Base-by-base conservation (phyloP, 108 stramenopile species). In the Hondaea fermentalgiana region DNA sequence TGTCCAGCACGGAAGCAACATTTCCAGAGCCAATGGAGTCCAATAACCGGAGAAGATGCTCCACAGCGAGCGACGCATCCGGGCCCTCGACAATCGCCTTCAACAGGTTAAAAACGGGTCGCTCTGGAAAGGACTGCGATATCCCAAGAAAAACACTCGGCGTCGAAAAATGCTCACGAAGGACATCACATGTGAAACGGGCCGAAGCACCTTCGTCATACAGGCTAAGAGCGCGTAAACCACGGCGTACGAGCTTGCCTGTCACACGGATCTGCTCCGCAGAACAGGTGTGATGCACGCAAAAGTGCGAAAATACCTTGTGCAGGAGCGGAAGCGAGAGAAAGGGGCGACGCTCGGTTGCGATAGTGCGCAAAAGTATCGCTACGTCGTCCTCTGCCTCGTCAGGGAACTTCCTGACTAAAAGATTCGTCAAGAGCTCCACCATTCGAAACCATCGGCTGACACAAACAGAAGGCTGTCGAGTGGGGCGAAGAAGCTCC, bases 181-280 rank as follows among this genome's bases (percentile, higher is more conserved):
- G 51, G 5, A 83, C 76, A 17, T 83, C 51, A 23, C 76, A 83
- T 12, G 49, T 45, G 23, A 83, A 83, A 17, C 25, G 14, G 6
- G 76, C 76, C 25, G 76, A 83, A 12, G 76, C 76, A 28, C 25
- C 23, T 12, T 83, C 49, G 5, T 83, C 45, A 83, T 53, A 83
- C 51, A 47, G n/a, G 76, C 51, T 83, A 25, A 83, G 76, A 0
- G 49, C 51, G n/a, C 76, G 76, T 16, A 83, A 45, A 53, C 76
- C 76, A 6, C 76, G 6, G 6, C 76, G 6, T 6, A 83, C 76
- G 0, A 83, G 76, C 49, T 83, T 83, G n/a, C 76, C 76, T 19
- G 76, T 83, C 19, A 83, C 76, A 12, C 76, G 45, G 51, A 83
- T 83, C 51, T 83, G 76, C 51, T 83, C 76, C 16, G 76, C 76